Conservation (phyloP, 495 filamentous ascomycete genomes). For the Cladorrhinum samala region DNA sequence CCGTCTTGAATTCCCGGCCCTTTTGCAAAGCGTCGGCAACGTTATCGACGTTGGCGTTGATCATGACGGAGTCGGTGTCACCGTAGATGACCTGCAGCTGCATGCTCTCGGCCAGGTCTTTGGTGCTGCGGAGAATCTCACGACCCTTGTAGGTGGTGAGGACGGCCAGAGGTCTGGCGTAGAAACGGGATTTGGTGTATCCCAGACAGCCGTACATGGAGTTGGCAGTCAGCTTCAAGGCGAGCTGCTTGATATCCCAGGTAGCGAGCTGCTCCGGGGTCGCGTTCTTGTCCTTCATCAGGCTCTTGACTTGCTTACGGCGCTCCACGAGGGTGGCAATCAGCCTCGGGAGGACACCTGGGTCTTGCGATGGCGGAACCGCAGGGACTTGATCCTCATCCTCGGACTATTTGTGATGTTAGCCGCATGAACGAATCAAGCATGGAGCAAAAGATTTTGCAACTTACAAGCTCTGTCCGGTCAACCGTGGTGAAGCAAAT, state of each 20-base stretch:
- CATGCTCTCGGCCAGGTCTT: conserved; percentile 84
- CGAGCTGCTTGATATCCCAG: conserved; percentile 98
- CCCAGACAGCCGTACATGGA: conserved; percentile 99
- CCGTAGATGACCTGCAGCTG: conserved; percentile 92
- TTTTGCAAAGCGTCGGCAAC: conserved; percentile 86
- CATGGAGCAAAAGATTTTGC: background rate
- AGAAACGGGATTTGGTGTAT: conserved; percentile 93
- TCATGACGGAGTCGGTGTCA: conserved; percentile 99
- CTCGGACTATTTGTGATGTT: conserved; percentile 49
- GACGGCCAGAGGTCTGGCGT: conserved; percentile 88
- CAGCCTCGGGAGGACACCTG: conserved; percentile 80
- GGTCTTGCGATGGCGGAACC: conserved; percentile 57
- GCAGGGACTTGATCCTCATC: conserved; percentile 77
- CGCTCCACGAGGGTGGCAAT: conserved; percentile 86
- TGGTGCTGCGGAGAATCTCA: conserved; percentile 93
- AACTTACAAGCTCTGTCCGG: conserved; percentile 51
- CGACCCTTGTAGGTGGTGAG: conserved; percentile 96
- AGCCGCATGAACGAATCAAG: too few species aligned
- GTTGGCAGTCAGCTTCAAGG: conserved; percentile 94
- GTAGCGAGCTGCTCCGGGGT: conserved; percentile 79
- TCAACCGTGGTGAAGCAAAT: conserved; percentile 99
- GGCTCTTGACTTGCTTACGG: conserved; percentile 80
- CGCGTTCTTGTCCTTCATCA: conserved; percentile 91
- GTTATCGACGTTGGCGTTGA: conserved; percentile 94
- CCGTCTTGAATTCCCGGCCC: conserved; percentile 59